Evolutionary conservation across 352 stramenopile species (phyloP).

Genomic region (Phytophthora nicotianae): DNA sequence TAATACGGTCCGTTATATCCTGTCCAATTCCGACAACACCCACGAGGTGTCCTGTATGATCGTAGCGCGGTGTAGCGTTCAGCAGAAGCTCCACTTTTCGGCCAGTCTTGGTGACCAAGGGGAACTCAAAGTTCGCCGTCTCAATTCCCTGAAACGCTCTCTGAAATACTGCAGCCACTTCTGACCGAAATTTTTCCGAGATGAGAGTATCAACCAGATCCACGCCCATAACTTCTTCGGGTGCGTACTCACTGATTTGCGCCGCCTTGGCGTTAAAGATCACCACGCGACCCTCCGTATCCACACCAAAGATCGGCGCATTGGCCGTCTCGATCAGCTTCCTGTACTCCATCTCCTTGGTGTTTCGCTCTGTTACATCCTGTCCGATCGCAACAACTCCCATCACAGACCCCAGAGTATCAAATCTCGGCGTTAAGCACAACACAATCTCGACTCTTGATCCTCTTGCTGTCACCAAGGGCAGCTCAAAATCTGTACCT

Average conservation of each 20-base stretch:
- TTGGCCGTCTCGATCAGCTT: conserved; percentile 90
- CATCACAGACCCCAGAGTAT: conserved; percentile 43
- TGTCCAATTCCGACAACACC: conserved; percentile 58
- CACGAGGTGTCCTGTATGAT: conserved; percentile 67
- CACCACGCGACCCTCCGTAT: conserved; percentile 49
- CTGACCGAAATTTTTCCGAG: conserved; percentile 51
- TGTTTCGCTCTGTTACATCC: conserved; percentile 70
- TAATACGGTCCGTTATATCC: conserved; percentile 54
- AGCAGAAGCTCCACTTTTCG: conserved; percentile 59
- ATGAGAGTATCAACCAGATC: conserved; percentile 82
- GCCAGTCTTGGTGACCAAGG: conserved; percentile 59
- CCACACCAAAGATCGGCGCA: conserved; percentile 85
- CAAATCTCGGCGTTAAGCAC: conserved; percentile 61
- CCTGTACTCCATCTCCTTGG: conserved; percentile 75
- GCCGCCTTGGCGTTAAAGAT: conserved; percentile 85
- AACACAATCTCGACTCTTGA: conserved; percentile 61
- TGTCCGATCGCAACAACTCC: conserved; percentile 70
- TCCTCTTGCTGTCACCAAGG: conserved; percentile 51
- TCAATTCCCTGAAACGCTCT: conserved; percentile 47
- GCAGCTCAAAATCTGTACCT: conserved; percentile 60
- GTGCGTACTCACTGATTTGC: conserved; percentile 76
- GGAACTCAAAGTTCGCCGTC: conserved; percentile 71
- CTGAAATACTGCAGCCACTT: conserved; percentile 54
- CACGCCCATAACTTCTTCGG: conserved; percentile 84
- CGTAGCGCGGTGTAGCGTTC: conserved; percentile 65